Conservation (phyloP, 192 early-diverging fungal genomes). For the Mortierella hygrophila region DNA sequence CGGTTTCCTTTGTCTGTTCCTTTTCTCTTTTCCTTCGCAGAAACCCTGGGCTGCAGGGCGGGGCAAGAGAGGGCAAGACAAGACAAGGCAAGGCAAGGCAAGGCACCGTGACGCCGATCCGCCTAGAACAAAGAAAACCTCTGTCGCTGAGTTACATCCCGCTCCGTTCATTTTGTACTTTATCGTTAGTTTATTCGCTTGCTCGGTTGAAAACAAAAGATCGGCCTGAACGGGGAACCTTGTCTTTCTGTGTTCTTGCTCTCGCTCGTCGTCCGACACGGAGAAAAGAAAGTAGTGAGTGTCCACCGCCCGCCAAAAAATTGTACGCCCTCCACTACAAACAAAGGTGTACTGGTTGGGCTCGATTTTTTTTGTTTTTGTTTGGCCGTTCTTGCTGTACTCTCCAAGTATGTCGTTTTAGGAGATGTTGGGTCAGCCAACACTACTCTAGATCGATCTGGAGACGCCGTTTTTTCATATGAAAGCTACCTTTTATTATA, state of each 20-base stretch:
- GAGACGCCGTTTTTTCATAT: neutral
- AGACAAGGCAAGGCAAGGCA: too few relatives aligned
- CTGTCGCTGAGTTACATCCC: too few relatives aligned
- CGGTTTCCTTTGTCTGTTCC: too few relatives aligned
- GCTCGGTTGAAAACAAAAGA: neutral
- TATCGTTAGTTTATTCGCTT: neutral
- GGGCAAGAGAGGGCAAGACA: too few relatives aligned
- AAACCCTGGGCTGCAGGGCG: too few relatives aligned
- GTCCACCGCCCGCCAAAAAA: neutral
- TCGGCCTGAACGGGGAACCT: neutral
- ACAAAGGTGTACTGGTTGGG: neutral
- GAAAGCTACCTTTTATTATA: too few relatives aligned
- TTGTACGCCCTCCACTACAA: neutral
- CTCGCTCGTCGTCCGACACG: neutral
- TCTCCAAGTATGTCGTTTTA: neutral
- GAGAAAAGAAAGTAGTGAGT: neutral
- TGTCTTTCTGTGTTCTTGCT: neutral
- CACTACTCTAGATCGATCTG: neutral
- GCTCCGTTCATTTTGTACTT: neutral
- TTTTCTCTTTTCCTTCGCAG: too few relatives aligned
- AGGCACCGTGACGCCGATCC: too few relatives aligned
- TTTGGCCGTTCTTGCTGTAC: slow-evolving; percentile 1
- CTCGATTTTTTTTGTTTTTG: neutral
- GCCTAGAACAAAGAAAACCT: too few relatives aligned
- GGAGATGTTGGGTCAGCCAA: slow-evolving; percentile 4